Evolutionary conservation across 441 rosid species (phyloP).

Genomic region (Manihot esculenta): DNA sequence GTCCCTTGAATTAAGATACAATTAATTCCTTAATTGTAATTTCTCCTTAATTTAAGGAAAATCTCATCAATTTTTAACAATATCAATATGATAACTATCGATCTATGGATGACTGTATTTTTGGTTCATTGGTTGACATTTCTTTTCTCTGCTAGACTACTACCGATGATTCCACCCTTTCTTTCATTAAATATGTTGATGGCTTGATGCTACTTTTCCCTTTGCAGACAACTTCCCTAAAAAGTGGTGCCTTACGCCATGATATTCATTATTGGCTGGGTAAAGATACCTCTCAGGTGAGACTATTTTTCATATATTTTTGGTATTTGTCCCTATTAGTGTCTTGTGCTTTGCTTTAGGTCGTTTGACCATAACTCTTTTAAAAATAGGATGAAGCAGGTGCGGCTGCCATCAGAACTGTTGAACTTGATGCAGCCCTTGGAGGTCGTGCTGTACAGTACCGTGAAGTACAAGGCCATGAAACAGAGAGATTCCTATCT

Average conservation of each 20-base stretch:
- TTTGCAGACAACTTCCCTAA: slow-evolving; percentile 74
- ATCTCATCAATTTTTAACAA: too few species aligned
- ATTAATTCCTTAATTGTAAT: too few species aligned
- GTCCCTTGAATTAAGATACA: too few species aligned
- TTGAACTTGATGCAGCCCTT: slow-evolving; percentile 93
- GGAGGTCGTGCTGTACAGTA: slow-evolving; percentile 99
- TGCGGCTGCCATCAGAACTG: slow-evolving; percentile 77
- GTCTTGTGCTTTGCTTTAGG: slow-evolving; percentile 10
- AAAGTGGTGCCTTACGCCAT: slow-evolving; percentile 82
- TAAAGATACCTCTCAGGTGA: slow-evolving; percentile 86
- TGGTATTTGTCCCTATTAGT: neutral
- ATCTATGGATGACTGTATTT: neutral
- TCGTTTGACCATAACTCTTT: slow-evolving; percentile 28
- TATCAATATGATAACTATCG: neutral
- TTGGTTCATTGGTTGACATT: neutral
- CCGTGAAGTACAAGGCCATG: slow-evolving; percentile 97
- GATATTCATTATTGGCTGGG: slow-evolving; percentile 99
- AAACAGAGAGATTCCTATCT: slow-evolving; percentile 90
- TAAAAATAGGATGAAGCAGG: slow-evolving; percentile 90
- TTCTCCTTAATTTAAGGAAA: too few species aligned
- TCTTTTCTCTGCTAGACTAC: too few species aligned
- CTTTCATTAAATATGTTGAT: too few species aligned
- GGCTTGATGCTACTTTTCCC: neutral
- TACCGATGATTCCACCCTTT: too few species aligned
- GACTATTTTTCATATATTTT: slow-evolving; percentile 6